Conservation (phyloP, 257 asterid species). For the Scutellaria galericulata region DNA sequence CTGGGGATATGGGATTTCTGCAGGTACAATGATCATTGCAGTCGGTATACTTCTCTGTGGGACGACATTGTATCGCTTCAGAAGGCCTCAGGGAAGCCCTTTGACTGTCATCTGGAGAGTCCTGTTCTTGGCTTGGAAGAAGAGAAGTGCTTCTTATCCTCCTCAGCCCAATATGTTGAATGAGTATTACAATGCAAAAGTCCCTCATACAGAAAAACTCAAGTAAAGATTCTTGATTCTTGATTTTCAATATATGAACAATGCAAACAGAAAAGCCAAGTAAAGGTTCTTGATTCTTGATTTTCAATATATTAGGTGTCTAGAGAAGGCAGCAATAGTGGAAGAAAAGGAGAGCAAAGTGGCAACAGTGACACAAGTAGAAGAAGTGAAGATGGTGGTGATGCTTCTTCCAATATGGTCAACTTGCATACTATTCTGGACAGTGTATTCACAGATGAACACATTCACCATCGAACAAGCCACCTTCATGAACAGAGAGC, state of each 20-base stretch:
- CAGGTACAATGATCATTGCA: conserved; percentile 71
- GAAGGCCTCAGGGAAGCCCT: conserved; percentile 83
- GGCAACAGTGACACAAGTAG: conserved; percentile 73
- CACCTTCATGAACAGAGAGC: conserved; percentile 63
- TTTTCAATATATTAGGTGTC: conserved; percentile 59
- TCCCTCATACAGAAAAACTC: conserved; percentile 58
- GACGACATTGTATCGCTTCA: conserved; percentile 57
- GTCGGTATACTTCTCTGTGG: conserved; percentile 59
- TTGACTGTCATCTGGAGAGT: conserved; percentile 76
- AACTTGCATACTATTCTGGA: conserved; percentile 86
- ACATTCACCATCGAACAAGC: conserved; percentile 94
- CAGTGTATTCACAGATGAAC: conserved; percentile 89
- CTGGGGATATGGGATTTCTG: conserved; percentile 85
- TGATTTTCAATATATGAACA: background rate
- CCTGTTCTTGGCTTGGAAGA: conserved; percentile 60
- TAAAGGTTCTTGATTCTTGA: background rate
- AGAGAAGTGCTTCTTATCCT: conserved; percentile 56
- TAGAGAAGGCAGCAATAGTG: conserved; percentile 75
- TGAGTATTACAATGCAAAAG: conserved; percentile 54
- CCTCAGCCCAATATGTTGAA: conserved; percentile 50
- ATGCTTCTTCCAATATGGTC: conserved; percentile 90
- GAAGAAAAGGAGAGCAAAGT: conserved; percentile 41
- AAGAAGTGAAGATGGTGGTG: conserved; percentile 82
- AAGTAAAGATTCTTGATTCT: conserved; percentile 45
- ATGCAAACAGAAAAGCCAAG: conserved; percentile 41